Percentiles rank a stretch among this genome's conserved stretches.
These are phyloP conservation scores for Ocimum tenuiflorum DNA, from an alignment of 257 asterid genomes.

Conservation along the genomic window DNA sequence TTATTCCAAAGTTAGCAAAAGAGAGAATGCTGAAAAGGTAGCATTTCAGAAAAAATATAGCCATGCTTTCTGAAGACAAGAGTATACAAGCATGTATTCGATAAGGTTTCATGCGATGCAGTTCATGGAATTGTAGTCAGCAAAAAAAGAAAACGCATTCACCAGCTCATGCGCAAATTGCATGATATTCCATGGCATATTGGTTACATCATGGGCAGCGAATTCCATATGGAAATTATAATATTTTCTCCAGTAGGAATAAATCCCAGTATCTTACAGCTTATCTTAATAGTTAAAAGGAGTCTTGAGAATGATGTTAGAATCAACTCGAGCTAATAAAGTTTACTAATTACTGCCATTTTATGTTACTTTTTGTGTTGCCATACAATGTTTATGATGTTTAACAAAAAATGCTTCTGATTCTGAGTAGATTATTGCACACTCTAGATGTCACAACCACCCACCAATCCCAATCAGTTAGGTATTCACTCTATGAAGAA, in stretches of 20 bases:
- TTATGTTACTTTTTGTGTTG: background rate
- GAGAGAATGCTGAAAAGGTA: constrained; percentile 37
- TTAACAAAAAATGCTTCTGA: constrained; percentile 13
- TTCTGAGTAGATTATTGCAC: constrained; percentile 20
- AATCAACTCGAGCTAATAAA: constrained; percentile 21
- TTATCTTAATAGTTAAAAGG: constrained; percentile 22
- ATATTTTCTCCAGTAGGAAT: constrained; percentile 18
- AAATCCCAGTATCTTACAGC: constrained; percentile 31
- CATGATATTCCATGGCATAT: constrained; percentile 39
- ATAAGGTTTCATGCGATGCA: constrained; percentile 28
- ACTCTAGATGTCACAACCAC: constrained; percentile 17
- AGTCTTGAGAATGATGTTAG: constrained; percentile 26
- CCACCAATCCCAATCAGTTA: constrained; percentile 8
- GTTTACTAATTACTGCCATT: background rate
- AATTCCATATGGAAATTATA: constrained; percentile 17
- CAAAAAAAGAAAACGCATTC: constrained; percentile 19
- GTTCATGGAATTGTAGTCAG: constrained; percentile 25
- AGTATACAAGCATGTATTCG: constrained; percentile 28
- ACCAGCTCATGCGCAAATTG: constrained; percentile 36
- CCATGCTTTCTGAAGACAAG: constrained; percentile 37
- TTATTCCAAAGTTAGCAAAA: constrained; percentile 53
- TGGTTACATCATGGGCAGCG: constrained; percentile 30
- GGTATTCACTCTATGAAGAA: constrained; percentile 13
- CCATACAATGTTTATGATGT: background rate
- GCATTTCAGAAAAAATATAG: constrained; percentile 29